A percentile compares a stretch with the other conserved stretches of the same genome.
Conservation (phyloP, 371 early-diverging fungal genomes). For the Mortierella sp. region DNA sequence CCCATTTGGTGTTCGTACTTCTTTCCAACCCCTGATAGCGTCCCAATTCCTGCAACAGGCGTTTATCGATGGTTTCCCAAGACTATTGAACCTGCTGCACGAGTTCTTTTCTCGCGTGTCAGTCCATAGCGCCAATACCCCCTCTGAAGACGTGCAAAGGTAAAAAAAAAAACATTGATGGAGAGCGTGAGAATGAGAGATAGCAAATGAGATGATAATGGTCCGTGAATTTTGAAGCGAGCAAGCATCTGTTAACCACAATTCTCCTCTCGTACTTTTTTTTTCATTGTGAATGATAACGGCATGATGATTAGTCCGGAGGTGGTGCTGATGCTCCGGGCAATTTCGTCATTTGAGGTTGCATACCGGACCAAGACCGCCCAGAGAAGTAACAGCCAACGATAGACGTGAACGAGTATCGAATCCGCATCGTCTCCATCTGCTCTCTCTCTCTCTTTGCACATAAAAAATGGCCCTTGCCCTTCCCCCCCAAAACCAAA, state of each 20-base stretch:
- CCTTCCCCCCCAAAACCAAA: neutral
- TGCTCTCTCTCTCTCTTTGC: neutral
- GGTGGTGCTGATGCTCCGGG: constrained; percentile 74
- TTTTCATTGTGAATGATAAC: neutral
- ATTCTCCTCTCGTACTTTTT: neutral
- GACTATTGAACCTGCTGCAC: constrained; percentile 78
- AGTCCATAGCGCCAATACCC: constrained; percentile 65
- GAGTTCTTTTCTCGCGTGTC: constrained; percentile 83
- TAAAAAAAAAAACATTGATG: constrained; percentile 8
- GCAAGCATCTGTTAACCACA: neutral
- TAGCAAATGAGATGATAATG: neutral
- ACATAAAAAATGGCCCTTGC: neutral
- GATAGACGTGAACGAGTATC: constrained; percentile 26
- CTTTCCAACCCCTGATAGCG: constrained; percentile 43
- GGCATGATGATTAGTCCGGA: constrained; percentile 65
- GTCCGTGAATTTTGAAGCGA: neutral
- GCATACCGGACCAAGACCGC: constrained; percentile 76
- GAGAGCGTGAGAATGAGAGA: too few species aligned
- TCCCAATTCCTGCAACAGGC: constrained; percentile 79
- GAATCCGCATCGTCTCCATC: neutral
- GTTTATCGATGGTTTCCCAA: constrained; percentile 83
- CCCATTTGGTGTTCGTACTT: neutral
- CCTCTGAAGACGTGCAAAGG: constrained; percentile 72
- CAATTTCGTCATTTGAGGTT: constrained; percentile 76
- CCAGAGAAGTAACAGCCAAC: constrained; percentile 69